Evolutionary conservation across 345 rosid genomes (phyloP), one percentile per base, ranked within the genome.

Genomic region (Linum usitatissimum): DNA sequence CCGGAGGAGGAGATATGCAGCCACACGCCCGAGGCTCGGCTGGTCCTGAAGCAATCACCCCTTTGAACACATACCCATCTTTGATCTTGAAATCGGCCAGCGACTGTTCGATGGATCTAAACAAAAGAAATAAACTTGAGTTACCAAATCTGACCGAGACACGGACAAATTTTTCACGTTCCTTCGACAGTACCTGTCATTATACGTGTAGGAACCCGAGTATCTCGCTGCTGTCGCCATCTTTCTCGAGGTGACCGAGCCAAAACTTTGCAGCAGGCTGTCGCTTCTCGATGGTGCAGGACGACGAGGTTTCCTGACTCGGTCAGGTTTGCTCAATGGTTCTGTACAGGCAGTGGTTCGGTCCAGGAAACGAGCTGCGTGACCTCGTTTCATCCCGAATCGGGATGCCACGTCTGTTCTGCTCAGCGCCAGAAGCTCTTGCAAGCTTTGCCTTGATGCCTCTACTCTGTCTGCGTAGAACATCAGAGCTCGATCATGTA

Each of bases 371-470:
- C 87, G 85, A 42, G 84, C 89, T 0, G 70, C 30, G 40, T 81
- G 89, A 23, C 87, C 92, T 61, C 88, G 77, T 72, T 81, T 86
- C 86, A 86, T 77, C 30, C 80, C 78, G 64, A 81, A 78, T 62
- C 71, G 80, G 12, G 79, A 67, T n/a, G 79, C 65, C n/a, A 86
- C 70, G 10, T 80, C 81, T 19, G 64, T 71, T 0, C 30, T 30
- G 63, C 82, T 67, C 18, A 75, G 57, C 72, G 34, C 70, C 12
- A 86, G 80, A 57, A 86, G 74, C 73, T 81, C 80, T 3, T 85
- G 77, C 55, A 83, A 78, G 64, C 62, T 42, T 69, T 78, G 83
- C 30, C 75, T 71, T 0, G 87, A 81, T 66, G 77, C 80, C 77
- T 83, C 92, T 9, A 86, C 74, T 66, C 5, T 59, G 66, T 81